Percentiles rank a stretch among this genome's conserved stretches.
These are phyloP conservation scores for Lindgomyces ingoldianus DNA, from an alignment of 495 filamentous ascomycete genomes.

Conservation along the genomic window DNA sequence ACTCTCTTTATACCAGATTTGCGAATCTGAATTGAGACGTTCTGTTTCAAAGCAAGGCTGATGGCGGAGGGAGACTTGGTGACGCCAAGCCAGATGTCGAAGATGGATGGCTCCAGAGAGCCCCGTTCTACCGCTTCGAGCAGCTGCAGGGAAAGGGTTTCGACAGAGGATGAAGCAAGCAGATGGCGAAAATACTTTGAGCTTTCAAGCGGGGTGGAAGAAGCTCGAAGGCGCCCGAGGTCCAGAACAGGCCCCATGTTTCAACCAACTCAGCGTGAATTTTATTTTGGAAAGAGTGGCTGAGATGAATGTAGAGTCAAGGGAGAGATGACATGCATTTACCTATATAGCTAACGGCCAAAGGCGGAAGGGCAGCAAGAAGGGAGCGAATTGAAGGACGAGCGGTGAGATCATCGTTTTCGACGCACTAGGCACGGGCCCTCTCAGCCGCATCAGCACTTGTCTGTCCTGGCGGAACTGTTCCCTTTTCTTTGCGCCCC, in stretches of 20 bases:
- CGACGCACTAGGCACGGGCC: too few relatives aligned
- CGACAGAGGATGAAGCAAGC: not conserved
- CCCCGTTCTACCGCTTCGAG: constrained; percentile 13
- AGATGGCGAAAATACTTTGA: constrained; percentile 4
- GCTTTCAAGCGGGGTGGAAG: not conserved
- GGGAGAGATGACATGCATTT: too few relatives aligned
- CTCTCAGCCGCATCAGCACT: too few relatives aligned
- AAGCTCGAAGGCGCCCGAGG: not conserved
- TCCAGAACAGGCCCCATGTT: not conserved
- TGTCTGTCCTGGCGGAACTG: too few relatives aligned
- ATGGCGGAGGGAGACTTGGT: constrained; percentile 6
- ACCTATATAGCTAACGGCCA: too few relatives aligned
- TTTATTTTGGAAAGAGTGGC: too few relatives aligned
- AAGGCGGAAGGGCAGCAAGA: too few relatives aligned
- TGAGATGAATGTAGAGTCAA: too few relatives aligned
- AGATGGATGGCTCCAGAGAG: constrained; percentile 15
- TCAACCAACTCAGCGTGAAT: too few relatives aligned
- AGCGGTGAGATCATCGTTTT: too few relatives aligned
- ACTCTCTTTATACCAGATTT: constrained; percentile 11
- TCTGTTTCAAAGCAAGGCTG: constrained; percentile 14
- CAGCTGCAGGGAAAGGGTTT: not conserved
- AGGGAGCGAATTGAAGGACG: too few relatives aligned
- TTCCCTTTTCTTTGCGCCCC: too few relatives aligned
- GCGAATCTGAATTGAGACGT: constrained; percentile 21
- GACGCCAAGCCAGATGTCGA: constrained; percentile 24